A percentile compares a stretch with the other conserved stretches of the same genome.
phyloP scores from a whole-genome alignment of 139 green algal genomes.

The Bryopsis sp. region DNA sequence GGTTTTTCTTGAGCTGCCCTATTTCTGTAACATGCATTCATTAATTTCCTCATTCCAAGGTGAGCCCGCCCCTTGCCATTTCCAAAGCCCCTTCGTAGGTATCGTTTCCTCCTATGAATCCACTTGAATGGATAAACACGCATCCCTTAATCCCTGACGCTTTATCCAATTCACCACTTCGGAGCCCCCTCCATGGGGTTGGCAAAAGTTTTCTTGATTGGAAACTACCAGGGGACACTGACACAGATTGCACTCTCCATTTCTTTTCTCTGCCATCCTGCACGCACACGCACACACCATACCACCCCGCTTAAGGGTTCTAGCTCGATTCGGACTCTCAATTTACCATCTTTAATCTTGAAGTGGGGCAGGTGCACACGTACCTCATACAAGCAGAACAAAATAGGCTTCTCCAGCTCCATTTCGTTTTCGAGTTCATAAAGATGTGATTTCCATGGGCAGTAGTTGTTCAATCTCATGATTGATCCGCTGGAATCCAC shows the following conservation, averaged over 20 bases:
- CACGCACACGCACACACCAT: neutral
- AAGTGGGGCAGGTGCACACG: neutral
- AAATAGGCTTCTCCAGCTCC: conserved; percentile 34
- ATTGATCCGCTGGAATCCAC: conserved; percentile 39
- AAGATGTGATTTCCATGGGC: conserved; percentile 97
- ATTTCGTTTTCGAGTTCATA: conserved; percentile 86
- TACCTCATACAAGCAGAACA: conserved; percentile 52
- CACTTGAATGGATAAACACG: conserved; percentile 84
- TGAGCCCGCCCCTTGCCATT: conserved; percentile 55
- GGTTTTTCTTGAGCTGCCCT: too few species aligned
- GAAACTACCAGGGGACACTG: conserved; percentile 64
- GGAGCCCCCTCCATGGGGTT: conserved; percentile 72
- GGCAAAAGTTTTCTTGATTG: conserved; percentile 72
- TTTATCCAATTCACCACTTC: conserved; percentile 70
- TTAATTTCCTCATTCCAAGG: too few species aligned
- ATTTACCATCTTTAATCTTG: neutral
- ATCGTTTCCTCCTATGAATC: conserved; percentile 89
- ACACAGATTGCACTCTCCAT: conserved; percentile 75
- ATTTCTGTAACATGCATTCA: too few species aligned
- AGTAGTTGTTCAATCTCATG: conserved; percentile 47
- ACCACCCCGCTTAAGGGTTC: neutral
- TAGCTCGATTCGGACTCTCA: neutral
- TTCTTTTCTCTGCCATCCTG: conserved; percentile 64
- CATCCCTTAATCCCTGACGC: conserved; percentile 61
- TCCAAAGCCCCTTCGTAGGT: conserved; percentile 64